A percentile compares a stretch with the other conserved stretches of the same genome.
Evolutionary conservation across 352 stramenopile species (phyloP).

Genomic region (Pythium vanterpoolii): DNA sequence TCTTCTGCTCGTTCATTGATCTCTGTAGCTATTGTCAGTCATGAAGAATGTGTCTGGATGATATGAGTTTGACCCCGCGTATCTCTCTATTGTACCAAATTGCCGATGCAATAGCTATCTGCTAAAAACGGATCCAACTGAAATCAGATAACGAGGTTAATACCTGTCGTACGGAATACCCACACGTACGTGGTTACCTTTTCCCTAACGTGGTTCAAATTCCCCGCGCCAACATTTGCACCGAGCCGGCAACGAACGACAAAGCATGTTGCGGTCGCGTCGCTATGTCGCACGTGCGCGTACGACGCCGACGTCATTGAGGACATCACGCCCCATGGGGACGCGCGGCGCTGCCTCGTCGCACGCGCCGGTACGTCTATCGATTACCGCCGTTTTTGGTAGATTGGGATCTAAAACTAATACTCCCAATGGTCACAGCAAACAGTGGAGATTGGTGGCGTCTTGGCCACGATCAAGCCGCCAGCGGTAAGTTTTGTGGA

Average conservation of each 20-base stretch:
- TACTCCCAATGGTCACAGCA: slow-evolving; percentile 2
- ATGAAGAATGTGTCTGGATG: no score
- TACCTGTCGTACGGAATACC: slow-evolving; percentile 1
- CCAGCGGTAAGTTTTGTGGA: slow-evolving; percentile 23
- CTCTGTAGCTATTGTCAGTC: no score
- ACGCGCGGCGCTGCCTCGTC: neutral
- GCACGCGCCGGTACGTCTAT: neutral
- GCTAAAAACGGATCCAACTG: neutral
- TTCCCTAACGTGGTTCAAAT: slow-evolving; percentile 3
- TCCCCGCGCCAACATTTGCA: neutral
- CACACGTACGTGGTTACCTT: neutral
- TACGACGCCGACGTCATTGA: no score
- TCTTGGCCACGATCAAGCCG: slow-evolving; percentile 35
- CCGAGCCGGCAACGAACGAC: neutral
- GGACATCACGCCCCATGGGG: neutral
- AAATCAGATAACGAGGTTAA: neutral
- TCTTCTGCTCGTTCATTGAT: no score
- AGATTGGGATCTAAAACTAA: neutral
- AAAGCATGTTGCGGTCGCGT: slow-evolving; percentile 3
- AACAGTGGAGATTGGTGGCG: slow-evolving; percentile 61
- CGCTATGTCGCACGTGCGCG: neutral
- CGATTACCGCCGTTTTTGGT: no score
- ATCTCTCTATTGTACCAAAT: neutral
- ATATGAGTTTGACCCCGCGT: no score
- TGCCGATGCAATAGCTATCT: neutral